Evolutionary conservation across 768 basidiomycete species (phyloP).

Genomic region (Dioszegia crocea): DNA sequence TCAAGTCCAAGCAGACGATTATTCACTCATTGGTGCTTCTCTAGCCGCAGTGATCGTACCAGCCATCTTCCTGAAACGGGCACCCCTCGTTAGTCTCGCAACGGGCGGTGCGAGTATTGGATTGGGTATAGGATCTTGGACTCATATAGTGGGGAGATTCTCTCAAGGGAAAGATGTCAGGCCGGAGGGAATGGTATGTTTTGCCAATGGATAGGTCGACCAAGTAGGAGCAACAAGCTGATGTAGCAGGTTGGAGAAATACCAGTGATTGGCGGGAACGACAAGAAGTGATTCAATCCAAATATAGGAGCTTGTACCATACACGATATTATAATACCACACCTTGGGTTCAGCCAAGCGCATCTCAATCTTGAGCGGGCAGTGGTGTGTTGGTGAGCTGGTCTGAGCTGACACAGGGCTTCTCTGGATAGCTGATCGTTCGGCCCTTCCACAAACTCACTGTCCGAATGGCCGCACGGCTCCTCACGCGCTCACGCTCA

Average conservation of each 20-base stretch:
- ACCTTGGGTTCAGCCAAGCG: no score
- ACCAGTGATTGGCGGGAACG: slow-evolving; percentile 31
- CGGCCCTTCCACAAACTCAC: no score
- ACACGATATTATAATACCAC: no score
- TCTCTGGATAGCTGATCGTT: no score
- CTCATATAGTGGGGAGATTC: slow-evolving; percentile 30
- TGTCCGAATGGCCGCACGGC: no score
- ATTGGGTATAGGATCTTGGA: slow-evolving; percentile 35
- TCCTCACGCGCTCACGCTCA: no score
- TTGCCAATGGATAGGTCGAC: no score
- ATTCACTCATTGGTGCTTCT: slow-evolving; percentile 43
- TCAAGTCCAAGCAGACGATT: slow-evolving; percentile 46
- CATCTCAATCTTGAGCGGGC: no score
- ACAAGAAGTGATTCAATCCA: slow-evolving; percentile 16
- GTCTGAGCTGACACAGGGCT: no score
- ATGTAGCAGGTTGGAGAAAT: slow-evolving; percentile 28
- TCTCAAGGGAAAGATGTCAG: slow-evolving; percentile 35
- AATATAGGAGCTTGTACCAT: no score
- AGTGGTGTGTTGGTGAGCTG: no score
- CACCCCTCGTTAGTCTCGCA: slow-evolving; percentile 33
- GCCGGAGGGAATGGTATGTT: slow-evolving; percentile 42
- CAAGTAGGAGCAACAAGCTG: background rate
- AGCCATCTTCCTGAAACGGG: slow-evolving; percentile 42
- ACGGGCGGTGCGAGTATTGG: slow-evolving; percentile 45
- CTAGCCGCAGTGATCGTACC: slow-evolving; percentile 37